Conservation (phyloP, 805 yeast genomes). For the Candida parachauliodes region DNA sequence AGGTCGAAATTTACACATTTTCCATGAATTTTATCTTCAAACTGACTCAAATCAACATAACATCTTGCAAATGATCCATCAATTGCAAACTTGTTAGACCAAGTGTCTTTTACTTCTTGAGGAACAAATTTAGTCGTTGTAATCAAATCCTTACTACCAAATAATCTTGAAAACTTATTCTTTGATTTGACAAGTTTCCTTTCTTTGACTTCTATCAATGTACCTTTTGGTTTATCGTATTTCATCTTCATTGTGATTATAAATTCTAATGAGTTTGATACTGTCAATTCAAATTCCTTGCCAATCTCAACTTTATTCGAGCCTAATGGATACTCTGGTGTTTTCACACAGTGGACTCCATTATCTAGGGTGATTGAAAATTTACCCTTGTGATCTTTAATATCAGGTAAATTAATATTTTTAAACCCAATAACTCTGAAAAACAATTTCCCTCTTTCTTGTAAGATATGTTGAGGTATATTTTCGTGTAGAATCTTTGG, state of each 20-base stretch:
- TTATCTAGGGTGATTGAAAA: slow-evolving; percentile 65
- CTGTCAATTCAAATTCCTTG: slow-evolving; percentile 78
- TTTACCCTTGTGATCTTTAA: slow-evolving; percentile 39
- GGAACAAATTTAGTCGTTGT: slow-evolving; percentile 52
- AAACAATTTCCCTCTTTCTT: slow-evolving; percentile 50
- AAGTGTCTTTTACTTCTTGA: slow-evolving; percentile 50
- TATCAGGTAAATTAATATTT: slow-evolving; percentile 46
- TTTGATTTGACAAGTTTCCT: slow-evolving; percentile 46
- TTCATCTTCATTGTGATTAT: slow-evolving; percentile 69
- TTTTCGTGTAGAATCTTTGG: slow-evolving; percentile 1
- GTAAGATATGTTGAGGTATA: background rate
- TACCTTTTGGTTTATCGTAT: slow-evolving; percentile 48
- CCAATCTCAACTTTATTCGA: slow-evolving; percentile 39
- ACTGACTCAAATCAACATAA: slow-evolving; percentile 58
- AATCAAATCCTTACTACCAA: slow-evolving; percentile 47
- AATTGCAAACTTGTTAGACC: slow-evolving; percentile 65
- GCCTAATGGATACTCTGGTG: slow-evolving; percentile 47
- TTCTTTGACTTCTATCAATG: slow-evolving; percentile 58
- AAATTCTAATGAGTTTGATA: slow-evolving; percentile 58
- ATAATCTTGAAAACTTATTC: slow-evolving; percentile 42
- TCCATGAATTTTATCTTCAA: slow-evolving; percentile 55
- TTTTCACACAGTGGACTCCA: slow-evolving; percentile 74
- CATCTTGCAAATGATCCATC: slow-evolving; percentile 90
- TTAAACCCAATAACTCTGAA: slow-evolving; percentile 46
- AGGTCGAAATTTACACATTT: slow-evolving; percentile 48